Evolutionary conservation across 352 stramenopile species (phyloP).

Genomic region (Pythium utonaiense): DNA sequence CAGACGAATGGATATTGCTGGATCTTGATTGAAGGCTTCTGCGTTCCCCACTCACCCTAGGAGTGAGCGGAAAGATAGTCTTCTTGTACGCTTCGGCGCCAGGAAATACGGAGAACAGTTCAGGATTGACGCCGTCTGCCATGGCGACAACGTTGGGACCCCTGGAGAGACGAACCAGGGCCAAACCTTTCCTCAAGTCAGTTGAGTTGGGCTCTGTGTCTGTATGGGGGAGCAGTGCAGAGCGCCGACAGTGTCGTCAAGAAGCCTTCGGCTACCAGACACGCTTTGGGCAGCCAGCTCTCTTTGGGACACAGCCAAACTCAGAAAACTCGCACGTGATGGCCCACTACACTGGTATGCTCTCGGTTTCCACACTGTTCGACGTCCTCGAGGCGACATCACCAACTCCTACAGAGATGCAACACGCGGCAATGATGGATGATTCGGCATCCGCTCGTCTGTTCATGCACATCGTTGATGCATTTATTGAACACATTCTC

Average conservation of each 20-base stretch:
- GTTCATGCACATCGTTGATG: slow-evolving; percentile 7
- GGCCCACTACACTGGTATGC: slow-evolving; percentile 8
- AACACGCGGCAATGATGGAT: slow-evolving; percentile 1
- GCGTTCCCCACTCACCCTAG: not conserved
- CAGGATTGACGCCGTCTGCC: not conserved
- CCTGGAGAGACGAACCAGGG: too few relatives aligned
- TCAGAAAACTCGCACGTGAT: slow-evolving; percentile 15
- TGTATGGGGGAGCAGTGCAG: slow-evolving; percentile 14
- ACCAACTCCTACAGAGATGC: not conserved
- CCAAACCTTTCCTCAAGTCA: slow-evolving; percentile 17
- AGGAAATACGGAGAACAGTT: slow-evolving; percentile 15
- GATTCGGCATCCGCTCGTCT: slow-evolving; percentile 8
- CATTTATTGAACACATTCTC: slow-evolving; percentile 4
- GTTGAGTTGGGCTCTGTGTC: slow-evolving; percentile 10
- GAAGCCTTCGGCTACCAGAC: slow-evolving; percentile 19
- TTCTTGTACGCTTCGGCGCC: slow-evolving; percentile 5
- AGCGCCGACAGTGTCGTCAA: slow-evolving; percentile 13
- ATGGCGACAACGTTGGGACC: too few relatives aligned
- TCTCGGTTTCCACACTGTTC: slow-evolving; percentile 10
- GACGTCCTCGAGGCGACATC: slow-evolving; percentile 6
- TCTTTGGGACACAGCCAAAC: slow-evolving; percentile 14
- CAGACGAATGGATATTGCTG: slow-evolving; percentile 26
- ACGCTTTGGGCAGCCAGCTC: slow-evolving; percentile 6
- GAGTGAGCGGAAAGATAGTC: not conserved
- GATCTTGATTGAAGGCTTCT: slow-evolving; percentile 11